Evolutionary conservation across 75 land plant genomes (phyloP).

Genomic region (Sequoiadendron giganteum): DNA sequence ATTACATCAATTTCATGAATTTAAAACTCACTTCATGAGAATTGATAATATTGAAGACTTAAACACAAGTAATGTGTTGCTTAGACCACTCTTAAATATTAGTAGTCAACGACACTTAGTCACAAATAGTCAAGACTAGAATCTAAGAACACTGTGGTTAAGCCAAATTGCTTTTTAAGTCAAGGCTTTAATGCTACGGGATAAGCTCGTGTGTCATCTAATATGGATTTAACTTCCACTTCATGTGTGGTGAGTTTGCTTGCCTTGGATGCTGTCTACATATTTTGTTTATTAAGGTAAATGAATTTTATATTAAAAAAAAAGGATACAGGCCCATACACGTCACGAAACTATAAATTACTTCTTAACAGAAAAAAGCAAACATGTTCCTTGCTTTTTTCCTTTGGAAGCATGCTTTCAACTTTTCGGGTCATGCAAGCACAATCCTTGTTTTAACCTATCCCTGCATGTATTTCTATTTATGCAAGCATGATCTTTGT

Average conservation of each 20-base stretch:
- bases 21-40: not conserved
- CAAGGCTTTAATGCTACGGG: not conserved
- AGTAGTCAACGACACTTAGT: not conserved
- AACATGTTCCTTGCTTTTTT: no score
- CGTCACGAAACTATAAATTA: no score
- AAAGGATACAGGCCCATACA: no score
- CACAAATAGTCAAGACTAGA: not conserved
- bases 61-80: not conserved
- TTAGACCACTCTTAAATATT: not conserved
- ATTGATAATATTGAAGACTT: not conserved
- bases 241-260: not conserved
- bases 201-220: not conserved
- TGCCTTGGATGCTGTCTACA: not conserved
- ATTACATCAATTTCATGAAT: not conserved
- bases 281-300: no score
- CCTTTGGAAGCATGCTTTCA: no score
- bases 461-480: no score
- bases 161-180: not conserved
- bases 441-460: no score
- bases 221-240: not conserved
- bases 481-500: no score
- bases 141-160: not conserved
- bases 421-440: no score
- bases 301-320: no score
- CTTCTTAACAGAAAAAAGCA: no score